Conservation (phyloP, 1,139 yeast species). For the Blastobotrys proliferans region DNA sequence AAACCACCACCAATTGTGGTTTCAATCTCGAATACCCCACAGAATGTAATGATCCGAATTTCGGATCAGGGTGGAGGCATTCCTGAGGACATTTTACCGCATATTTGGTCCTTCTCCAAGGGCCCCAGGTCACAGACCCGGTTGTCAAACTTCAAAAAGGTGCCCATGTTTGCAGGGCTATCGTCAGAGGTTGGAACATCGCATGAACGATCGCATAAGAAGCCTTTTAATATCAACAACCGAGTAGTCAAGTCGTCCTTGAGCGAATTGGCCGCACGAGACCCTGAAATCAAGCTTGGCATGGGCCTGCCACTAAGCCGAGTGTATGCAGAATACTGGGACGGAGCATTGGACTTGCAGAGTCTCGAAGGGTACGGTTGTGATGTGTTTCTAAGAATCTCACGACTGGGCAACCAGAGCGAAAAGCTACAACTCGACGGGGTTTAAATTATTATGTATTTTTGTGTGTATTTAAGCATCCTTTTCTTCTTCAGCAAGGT, state of each 20-base stretch:
- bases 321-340: slow-evolving; percentile 95
- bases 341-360: slow-evolving; percentile 77
- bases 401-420: slow-evolving; percentile 68
- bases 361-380: slow-evolving; percentile 89
- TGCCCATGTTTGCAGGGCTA: slow-evolving; percentile 40
- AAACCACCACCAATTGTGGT: slow-evolving; percentile 68
- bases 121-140: slow-evolving; percentile 32
- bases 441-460: slow-evolving; percentile 41
- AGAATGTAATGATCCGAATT: slow-evolving; percentile 67
- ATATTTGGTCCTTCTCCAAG: slow-evolving; percentile 72
- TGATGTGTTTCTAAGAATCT: slow-evolving; percentile 75
- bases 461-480: slow-evolving; percentile 24
- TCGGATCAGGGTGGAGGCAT: slow-evolving; percentile 92
- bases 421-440: slow-evolving; percentile 67
- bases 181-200: slow-evolving; percentile 22
- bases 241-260: slow-evolving; percentile 39
- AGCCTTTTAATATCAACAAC: background rate
- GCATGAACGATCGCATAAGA: slow-evolving; percentile 14
- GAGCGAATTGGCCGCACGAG: slow-evolving; percentile 58
- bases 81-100: slow-evolving; percentile 49
- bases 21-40: slow-evolving; percentile 62
- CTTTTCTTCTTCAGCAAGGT: slow-evolving; percentile 51
- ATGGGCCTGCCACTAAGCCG: slow-evolving; percentile 88
- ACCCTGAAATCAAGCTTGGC: slow-evolving; percentile 71
- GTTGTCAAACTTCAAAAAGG: slow-evolving; percentile 30